Evolutionary conservation across 768 basidiomycete species (phyloP), one percentile per base, ranked within the genome.

Genomic region (Gymnopilus dilepis): DNA sequence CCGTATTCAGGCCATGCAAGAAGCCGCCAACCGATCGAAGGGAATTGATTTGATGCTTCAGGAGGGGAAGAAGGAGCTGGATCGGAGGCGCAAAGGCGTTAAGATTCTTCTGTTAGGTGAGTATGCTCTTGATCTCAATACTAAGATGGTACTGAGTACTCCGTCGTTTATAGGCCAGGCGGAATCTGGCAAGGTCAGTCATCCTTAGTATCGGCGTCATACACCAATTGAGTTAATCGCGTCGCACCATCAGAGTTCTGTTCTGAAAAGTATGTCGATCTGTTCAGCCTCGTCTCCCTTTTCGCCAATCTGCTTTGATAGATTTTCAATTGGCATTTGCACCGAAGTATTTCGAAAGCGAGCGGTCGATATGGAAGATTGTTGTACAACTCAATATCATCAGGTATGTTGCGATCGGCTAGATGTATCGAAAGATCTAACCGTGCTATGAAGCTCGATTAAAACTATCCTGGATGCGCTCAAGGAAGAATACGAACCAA

Each of bases 361-460:
- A 91, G 61, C 77, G 84, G 17, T 67, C 77, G 0, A 79, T 84
- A 6, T 91, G 89, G 89, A 83, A 80, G 62, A 79, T 82, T 12
- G 81, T 91, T 56, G 80, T 91, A 7, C 86, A 91, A 64, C 82
- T 91, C 42, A 91, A 91, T 67, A 74, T 91, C 63, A 88, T 90
- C 61, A 74, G 83, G 88, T 87, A 52, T 13, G 76, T 19, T 17
- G 8, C 30, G 31, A 26, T 47, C 47, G 13, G 30, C 15, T 40
- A 9, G 6, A 11, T 9, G 34, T 28, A 5, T 21, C 4, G 9
- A 2, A 11, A 56, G 9, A 67, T 30, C 22, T 28, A 42, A 22
- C 59, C 41, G 17, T 24, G 15, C 11, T 26, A 22, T 19, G 7
- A 15, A 88, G 87, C 1, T 86, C 86, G 17, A 73, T 90, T 61